Percentiles rank a stretch among this genome's conserved stretches.
phyloP scores from a whole-genome alignment of 2,329 filamentous ascomycete genomes.

The Pezicula rhizophila region DNA sequence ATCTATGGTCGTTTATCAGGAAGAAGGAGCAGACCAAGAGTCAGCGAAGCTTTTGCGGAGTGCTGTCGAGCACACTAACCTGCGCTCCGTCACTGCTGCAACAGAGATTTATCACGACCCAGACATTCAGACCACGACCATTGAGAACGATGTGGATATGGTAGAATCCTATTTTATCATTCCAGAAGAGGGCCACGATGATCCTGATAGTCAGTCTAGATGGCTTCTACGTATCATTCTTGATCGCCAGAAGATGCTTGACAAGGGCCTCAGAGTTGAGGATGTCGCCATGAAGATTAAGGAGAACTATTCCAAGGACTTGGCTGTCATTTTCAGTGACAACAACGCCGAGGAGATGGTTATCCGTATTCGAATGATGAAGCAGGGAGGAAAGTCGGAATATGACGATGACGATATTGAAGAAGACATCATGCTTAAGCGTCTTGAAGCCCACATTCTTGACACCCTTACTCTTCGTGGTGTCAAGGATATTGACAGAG shows the following conservation, averaged over 20 bases:
- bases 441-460: slow-evolving; percentile 83
- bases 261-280: slow-evolving; percentile 86
- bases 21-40: slow-evolving; percentile 62
- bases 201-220: slow-evolving; percentile 72
- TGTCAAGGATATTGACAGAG: slow-evolving; percentile 80
- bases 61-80: slow-evolving; percentile 86
- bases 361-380: slow-evolving; percentile 81
- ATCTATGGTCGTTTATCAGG: slow-evolving; percentile 87
- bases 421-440: slow-evolving; percentile 89
- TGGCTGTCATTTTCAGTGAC: slow-evolving; percentile 94
- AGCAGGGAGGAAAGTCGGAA: slow-evolving; percentile 57
- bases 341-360: slow-evolving; percentile 96
- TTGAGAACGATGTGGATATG: slow-evolving; percentile 85
- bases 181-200: slow-evolving; percentile 64
- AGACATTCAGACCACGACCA: slow-evolving; percentile 76
- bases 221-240: slow-evolving; percentile 94
- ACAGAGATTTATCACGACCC: slow-evolving; percentile 98
- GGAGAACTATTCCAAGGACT: slow-evolving; percentile 75
- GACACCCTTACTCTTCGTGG: slow-evolving; percentile 88
- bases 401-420: slow-evolving; percentile 70
- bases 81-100: slow-evolving; percentile 83
- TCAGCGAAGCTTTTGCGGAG: slow-evolving; percentile 81
- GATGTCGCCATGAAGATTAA: slow-evolving; percentile 89
- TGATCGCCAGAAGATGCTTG: slow-evolving; percentile 88
- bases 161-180: slow-evolving; percentile 96